phyloP scores from a whole-genome alignment of 2,329 filamentous ascomycete species.

The Biscogniauxia sp. region DNA sequence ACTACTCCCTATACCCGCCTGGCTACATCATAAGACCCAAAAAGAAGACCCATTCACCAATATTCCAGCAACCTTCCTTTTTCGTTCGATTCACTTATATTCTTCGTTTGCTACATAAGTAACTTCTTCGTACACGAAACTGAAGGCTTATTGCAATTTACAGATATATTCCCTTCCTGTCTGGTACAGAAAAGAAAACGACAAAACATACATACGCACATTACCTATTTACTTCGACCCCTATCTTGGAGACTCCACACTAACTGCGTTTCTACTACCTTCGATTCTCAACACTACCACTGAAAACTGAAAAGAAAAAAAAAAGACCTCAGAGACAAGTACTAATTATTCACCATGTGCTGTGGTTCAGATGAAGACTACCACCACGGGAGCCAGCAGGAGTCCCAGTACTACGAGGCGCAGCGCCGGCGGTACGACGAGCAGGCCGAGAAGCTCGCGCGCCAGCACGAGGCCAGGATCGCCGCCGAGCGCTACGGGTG shows the following conservation, averaged over 20 bases:
- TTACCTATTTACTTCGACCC: not conserved
- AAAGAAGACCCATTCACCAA: not conserved
- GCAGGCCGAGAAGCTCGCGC: constrained; percentile 10
- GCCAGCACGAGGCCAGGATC: constrained; percentile 10
- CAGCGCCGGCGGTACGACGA: constrained; percentile 1
- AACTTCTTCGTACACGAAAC: not conserved
- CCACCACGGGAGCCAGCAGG: constrained; percentile 4
- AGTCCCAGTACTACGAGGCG: not conserved
- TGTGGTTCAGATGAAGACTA: constrained; percentile 13
- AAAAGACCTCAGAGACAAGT: not conserved
- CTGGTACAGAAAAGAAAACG: not conserved
- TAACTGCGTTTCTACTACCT: not conserved
- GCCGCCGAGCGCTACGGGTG: no score
- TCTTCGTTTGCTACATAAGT: not conserved
- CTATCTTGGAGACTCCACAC: not conserved
- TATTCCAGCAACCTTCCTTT: not conserved
- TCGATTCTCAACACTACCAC: not conserved
- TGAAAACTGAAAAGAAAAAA: not conserved
- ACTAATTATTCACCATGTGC: constrained; percentile 12
- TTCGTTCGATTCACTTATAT: not conserved
- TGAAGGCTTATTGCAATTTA: not conserved
- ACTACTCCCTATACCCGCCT: not conserved
- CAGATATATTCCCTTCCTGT: not conserved
- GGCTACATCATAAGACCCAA: not conserved
- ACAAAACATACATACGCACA: not conserved